Conservation (phyloP, 169 alveolate genomes). For the Cryptosporidium meleagridis region DNA sequence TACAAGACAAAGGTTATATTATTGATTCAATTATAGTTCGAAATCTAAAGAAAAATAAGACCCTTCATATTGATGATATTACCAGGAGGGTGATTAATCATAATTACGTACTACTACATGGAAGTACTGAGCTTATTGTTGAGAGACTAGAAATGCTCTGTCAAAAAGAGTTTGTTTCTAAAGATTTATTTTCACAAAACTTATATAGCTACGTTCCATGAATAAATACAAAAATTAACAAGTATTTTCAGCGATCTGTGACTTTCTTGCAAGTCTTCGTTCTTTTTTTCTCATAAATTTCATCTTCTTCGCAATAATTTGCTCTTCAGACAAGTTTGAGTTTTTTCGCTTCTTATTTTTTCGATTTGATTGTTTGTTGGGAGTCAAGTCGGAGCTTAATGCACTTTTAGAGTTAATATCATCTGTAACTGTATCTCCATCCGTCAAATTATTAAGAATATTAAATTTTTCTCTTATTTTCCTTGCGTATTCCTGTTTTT, state of each 20-base stretch:
- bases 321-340: background rate
- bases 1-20: conserved; percentile 31
- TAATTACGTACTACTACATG: background rate
- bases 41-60: conserved; percentile 37
- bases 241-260: background rate
- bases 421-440: background rate
- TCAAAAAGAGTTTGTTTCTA: conserved; percentile 55
- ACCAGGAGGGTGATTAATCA: conserved; percentile 4
- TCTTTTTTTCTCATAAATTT: conserved; percentile 35
- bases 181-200: conserved; percentile 19
- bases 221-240: background rate
- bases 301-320: background rate
- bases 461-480: conserved; percentile 40
- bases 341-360: background rate
- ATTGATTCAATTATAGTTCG: conserved; percentile 46
- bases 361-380: background rate
- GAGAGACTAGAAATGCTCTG: conserved; percentile 25
- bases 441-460: background rate
- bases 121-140: conserved; percentile 13
- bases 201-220: conserved; percentile 52
- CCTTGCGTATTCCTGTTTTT: conserved; percentile 15
- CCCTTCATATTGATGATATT: conserved; percentile 60
- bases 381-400: background rate
- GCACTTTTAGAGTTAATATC: background rate
- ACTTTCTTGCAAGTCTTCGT: conserved; percentile 13